Conservation (phyloP, 2,329 filamentous ascomycete species). For the Ophiocordyceps camponoti-rufipedis region DNA sequence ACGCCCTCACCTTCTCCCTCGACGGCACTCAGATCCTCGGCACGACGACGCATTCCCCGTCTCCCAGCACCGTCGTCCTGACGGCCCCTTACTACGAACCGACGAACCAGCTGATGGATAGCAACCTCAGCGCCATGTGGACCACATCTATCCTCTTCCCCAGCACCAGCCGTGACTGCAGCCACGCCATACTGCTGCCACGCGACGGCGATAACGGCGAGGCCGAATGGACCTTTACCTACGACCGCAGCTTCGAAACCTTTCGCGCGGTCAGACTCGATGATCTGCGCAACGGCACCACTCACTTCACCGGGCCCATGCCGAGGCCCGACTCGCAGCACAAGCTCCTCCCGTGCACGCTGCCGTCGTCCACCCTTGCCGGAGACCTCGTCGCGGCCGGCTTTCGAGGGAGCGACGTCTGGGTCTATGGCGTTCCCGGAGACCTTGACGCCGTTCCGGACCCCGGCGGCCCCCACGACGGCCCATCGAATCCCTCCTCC, state of each 20-base stretch:
- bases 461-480: slow-evolving; percentile 10
- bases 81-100: slow-evolving; percentile 67
- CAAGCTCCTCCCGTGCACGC: slow-evolving; percentile 47
- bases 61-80: slow-evolving; percentile 55
- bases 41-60: slow-evolving; percentile 46
- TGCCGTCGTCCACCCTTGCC: slow-evolving; percentile 48
- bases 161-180: slow-evolving; percentile 62
- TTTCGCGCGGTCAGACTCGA: slow-evolving; percentile 63
- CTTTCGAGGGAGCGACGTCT: slow-evolving; percentile 54
- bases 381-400: slow-evolving; percentile 59
- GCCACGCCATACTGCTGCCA: slow-evolving; percentile 52
- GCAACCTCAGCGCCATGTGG: slow-evolving; percentile 60
- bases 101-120: slow-evolving; percentile 44
- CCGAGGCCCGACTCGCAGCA: slow-evolving; percentile 30
- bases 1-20: slow-evolving; percentile 55
- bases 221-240: slow-evolving; percentile 60
- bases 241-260: slow-evolving; percentile 58
- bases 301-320: slow-evolving; percentile 58
- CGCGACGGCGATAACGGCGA: slow-evolving; percentile 41
- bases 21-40: slow-evolving; percentile 66
- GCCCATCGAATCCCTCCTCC: slow-evolving; percentile 4
- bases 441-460: slow-evolving; percentile 46
- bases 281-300: slow-evolving; percentile 56
- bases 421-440: slow-evolving; percentile 64
- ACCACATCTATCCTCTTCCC: slow-evolving; percentile 75